A percentile compares a stretch with the other conserved stretches of the same genome.
Conservation (phyloP, 2,329 filamentous ascomycete genomes). For the Colletotrichum liaoningense region DNA sequence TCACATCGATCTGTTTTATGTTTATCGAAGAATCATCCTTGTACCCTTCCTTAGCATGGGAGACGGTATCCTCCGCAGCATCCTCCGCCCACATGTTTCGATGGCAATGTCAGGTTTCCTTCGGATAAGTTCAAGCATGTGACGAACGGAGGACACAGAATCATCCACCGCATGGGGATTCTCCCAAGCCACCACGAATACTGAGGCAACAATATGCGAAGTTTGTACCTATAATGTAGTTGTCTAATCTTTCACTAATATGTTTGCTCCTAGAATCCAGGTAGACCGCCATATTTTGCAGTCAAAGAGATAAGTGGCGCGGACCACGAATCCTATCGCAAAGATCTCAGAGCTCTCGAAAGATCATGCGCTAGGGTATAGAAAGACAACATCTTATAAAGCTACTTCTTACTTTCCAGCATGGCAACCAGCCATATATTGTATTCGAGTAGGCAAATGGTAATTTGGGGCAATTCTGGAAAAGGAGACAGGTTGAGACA, state of each 20-base stretch:
- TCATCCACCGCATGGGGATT: neutral
- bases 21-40: constrained; percentile 17
- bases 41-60: constrained; percentile 10
- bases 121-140: neutral
- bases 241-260: neutral
- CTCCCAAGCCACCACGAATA: constrained; percentile 5
- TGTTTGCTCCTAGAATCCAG: neutral
- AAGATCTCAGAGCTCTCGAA: constrained; percentile 17
- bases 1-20: constrained; percentile 20
- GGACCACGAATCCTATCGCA: neutral
- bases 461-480: constrained; percentile 32
- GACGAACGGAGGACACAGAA: constrained; percentile 1
- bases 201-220: neutral
- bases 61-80: neutral
- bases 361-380: neutral
- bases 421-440: constrained; percentile 23
- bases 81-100: neutral
- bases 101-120: constrained; percentile 2
- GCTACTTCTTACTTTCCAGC: constrained; percentile 30
- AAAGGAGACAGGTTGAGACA: neutral
- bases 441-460: constrained; percentile 38
- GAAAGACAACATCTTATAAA: constrained; percentile 28
- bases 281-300: constrained; percentile 4
- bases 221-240: neutral
- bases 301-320: constrained; percentile 17